These are phyloP conservation scores for Salix udensis DNA, from an alignment of 345 rosid species.

Conservation along the genomic window DNA sequence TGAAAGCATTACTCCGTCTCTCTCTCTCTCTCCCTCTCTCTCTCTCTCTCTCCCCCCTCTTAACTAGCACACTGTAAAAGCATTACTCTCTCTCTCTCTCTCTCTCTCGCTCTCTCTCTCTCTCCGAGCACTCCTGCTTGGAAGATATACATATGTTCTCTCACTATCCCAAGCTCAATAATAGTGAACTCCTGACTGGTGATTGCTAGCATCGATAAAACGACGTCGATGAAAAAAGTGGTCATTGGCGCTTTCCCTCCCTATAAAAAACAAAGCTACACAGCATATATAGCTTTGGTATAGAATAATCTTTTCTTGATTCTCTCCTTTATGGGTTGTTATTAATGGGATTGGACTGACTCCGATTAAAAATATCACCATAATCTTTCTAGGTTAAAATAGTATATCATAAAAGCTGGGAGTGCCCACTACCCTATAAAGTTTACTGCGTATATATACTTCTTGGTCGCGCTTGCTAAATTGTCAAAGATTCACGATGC, in stretches of 20 bases:
- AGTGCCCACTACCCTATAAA: slow-evolving; percentile 4
- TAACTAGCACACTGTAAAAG: background rate
- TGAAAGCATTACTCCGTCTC: background rate
- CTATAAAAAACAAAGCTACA: slow-evolving; percentile 12
- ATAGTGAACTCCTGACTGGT: background rate
- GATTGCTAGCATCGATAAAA: background rate
- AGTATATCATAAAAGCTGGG: slow-evolving; percentile 10
- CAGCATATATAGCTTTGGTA: slow-evolving; percentile 2
- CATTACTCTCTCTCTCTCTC: background rate
- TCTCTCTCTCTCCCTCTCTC: too few relatives aligned
- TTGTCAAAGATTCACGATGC: slow-evolving; percentile 15
- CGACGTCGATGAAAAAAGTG: background rate
- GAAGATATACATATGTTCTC: background rate
- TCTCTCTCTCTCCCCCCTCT: too few relatives aligned
- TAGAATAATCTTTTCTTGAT: slow-evolving; percentile 3
- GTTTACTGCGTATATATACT: background rate
- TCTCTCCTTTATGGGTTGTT: background rate
- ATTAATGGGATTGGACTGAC: slow-evolving; percentile 25
- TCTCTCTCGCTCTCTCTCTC: too few relatives aligned
- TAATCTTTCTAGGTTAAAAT: slow-evolving; percentile 1
- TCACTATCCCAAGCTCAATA: background rate
- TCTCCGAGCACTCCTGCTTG: too few relatives aligned
- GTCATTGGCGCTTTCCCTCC: background rate
- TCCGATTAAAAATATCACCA: background rate
- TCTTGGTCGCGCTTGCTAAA: slow-evolving; percentile 10